These are phyloP conservation scores for Linum tenue DNA, from an alignment of 345 rosid species.

Conservation along the genomic window DNA sequence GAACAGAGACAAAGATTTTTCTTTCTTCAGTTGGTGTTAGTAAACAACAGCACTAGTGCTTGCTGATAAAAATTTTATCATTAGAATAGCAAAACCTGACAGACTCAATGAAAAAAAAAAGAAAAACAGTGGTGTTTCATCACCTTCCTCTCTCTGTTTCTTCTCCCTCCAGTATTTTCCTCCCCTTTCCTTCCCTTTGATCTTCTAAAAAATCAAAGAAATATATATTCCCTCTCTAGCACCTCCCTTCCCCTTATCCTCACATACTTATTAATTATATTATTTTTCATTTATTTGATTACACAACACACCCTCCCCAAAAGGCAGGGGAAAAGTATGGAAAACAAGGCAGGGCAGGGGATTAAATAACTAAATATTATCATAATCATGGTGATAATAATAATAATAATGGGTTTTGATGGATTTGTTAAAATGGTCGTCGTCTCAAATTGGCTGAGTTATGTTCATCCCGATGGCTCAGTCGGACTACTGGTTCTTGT, in stretches of 20 bases:
- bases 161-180: background rate
- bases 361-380: constrained; percentile 2
- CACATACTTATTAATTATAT: no score
- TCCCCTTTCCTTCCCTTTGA: constrained; percentile 7
- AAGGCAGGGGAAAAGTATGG: constrained; percentile 15
- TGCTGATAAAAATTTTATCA: constrained; percentile 4
- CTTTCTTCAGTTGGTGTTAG: background rate
- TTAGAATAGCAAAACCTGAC: background rate
- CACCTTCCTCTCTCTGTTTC: background rate
- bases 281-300: constrained; percentile 25
- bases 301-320: constrained; percentile 23
- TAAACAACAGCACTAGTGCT: constrained; percentile 1
- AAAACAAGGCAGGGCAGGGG: constrained; percentile 18
- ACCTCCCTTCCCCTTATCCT: constrained; percentile 10
- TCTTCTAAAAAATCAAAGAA: constrained; percentile 17
- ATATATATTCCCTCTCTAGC: constrained; percentile 2
- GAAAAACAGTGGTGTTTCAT: background rate
- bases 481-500: background rate
- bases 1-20: constrained; percentile 19
- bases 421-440: background rate
- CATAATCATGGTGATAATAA: constrained; percentile 5
- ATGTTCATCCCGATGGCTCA: background rate
- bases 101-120: background rate
- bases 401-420: background rate
- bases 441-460: background rate